Evolutionary conservation across 345 rosid species (phyloP).

Genomic region (Gossypioides kirkii): DNA sequence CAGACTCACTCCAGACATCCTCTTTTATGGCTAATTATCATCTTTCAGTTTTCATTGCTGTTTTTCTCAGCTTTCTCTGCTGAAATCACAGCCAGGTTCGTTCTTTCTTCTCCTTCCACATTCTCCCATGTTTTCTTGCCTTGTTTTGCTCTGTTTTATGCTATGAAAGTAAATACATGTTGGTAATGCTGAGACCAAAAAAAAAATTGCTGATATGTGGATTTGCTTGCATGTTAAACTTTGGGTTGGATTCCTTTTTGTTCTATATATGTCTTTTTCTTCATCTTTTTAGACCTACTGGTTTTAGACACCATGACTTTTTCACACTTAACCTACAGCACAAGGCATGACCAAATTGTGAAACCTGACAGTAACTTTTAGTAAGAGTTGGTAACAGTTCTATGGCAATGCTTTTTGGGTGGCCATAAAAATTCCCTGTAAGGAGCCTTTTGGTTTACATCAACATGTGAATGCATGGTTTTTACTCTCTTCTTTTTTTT

Average conservation of each 20-base stretch:
- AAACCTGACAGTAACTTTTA: background rate
- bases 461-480: slow-evolving; percentile 2
- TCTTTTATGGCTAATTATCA: background rate
- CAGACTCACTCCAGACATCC: background rate
- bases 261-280: background rate
- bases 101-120: background rate
- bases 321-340: background rate
- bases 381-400: background rate
- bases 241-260: too few relatives aligned
- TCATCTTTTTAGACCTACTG: background rate
- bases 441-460: background rate
- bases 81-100: background rate
- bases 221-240: too few relatives aligned
- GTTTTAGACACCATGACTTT: background rate
- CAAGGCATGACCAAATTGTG: background rate
- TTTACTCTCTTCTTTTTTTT: too few relatives aligned
- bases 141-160: background rate
- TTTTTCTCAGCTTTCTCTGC: background rate
- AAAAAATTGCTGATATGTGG: too few relatives aligned
- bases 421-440: background rate
- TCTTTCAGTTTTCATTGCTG: background rate
- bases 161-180: background rate
- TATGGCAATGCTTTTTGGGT: background rate
- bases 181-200: too few relatives aligned
- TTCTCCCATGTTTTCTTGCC: background rate